phyloP scores from a whole-genome alignment of 176 grass and related monocot genomes.

The Zizania latifolia region DNA sequence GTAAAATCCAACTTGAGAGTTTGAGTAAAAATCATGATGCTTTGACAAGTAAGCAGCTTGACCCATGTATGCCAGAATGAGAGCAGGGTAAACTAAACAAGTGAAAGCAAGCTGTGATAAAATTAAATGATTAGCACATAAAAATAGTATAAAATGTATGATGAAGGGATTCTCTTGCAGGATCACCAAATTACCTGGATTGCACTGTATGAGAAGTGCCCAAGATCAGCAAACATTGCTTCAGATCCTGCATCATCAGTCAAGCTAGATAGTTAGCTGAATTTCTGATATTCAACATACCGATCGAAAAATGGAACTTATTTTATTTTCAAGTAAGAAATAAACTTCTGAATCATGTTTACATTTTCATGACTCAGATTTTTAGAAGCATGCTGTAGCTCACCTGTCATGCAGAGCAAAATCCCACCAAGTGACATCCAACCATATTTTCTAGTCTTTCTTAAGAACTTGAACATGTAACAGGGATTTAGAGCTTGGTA shows the following conservation, averaged over 20 bases:
- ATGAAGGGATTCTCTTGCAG: not conserved
- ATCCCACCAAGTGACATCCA: constrained; percentile 99
- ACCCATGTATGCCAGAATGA: constrained; percentile 98
- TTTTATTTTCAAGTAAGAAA: not conserved
- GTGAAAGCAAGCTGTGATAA: constrained; percentile 83
- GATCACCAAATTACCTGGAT: constrained; percentile 64
- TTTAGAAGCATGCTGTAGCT: not conserved
- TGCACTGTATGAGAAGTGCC: constrained; percentile 91
- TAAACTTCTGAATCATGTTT: not conserved
- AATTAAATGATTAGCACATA: constrained; percentile 7
- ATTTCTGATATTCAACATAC: not conserved
- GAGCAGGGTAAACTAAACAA: constrained; percentile 76
- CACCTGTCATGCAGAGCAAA: constrained; percentile 96
- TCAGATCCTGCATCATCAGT: constrained; percentile 63
- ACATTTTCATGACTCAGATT: not conserved
- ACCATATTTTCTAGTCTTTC: constrained; percentile 84
- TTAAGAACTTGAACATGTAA: constrained; percentile 94
- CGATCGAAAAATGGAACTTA: not conserved
- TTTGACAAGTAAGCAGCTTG: constrained; percentile 96
- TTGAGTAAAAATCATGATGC: constrained; percentile 71
- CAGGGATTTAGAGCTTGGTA: constrained; percentile 81
- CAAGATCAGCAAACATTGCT: constrained; percentile 99
- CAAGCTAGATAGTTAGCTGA: constrained; percentile 10
- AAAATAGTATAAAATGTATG: not conserved
- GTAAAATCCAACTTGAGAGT: constrained; percentile 91